Conservation (phyloP, 805 yeast species). For the Spathaspora gorwiae region DNA sequence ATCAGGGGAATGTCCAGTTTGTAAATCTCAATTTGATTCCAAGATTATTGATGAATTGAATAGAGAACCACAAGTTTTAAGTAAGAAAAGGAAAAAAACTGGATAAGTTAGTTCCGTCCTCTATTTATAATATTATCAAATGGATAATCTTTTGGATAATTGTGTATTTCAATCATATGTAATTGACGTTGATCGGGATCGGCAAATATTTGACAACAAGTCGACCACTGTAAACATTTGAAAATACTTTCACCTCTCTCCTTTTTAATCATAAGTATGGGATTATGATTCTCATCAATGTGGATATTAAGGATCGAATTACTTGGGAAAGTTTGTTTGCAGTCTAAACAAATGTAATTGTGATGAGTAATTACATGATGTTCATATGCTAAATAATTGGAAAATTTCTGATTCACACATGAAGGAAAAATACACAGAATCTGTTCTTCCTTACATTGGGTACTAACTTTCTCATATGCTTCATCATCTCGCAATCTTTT, state of each 20-base stretch:
- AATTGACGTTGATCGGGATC: conserved; percentile 37
- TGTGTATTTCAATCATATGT: conserved; percentile 50
- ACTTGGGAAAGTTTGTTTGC: conserved; percentile 42
- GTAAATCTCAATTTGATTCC: conserved; percentile 73
- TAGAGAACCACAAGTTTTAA: conserved; percentile 53
- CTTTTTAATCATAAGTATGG: conserved; percentile 32
- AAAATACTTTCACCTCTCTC: conserved; percentile 39
- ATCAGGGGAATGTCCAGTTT: conserved; percentile 73
- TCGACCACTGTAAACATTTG: conserved; percentile 33
- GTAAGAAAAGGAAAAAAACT: conserved; percentile 29
- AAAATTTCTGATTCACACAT: conserved; percentile 5
- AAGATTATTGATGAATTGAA: conserved; percentile 53
- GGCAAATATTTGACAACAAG: conserved; percentile 38
- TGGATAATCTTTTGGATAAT: conserved; percentile 37
- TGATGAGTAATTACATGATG: conserved; percentile 20
- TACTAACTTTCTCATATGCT: too few species aligned
- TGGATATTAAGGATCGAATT: conserved; percentile 42
- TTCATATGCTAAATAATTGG: conserved; percentile 16
- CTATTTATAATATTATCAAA: conserved; percentile 23
- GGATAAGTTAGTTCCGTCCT: conserved; percentile 16
- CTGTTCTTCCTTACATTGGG: too few species aligned
- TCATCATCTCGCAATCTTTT: too few species aligned
- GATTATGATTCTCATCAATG: conserved; percentile 50
- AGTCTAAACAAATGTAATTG: conserved; percentile 31
- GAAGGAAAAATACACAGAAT: conserved; percentile 7